Base-by-base conservation (phyloP, 1,284 basidiomycete genomes). In the Volvariella surrecta region DNA sequence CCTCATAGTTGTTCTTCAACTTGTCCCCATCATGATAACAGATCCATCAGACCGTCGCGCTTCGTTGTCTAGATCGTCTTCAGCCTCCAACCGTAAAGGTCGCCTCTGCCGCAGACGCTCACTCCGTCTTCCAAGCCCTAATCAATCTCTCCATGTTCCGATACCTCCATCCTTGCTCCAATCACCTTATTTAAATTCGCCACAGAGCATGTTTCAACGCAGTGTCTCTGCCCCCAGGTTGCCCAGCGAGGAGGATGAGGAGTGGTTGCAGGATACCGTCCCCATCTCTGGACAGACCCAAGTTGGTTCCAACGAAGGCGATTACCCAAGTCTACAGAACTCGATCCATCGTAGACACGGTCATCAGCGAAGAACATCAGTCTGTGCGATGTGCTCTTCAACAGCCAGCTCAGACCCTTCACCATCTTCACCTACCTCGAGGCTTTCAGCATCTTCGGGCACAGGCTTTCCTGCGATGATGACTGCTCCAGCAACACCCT, bases 221-320 rank as follows among this genome's bases (percentile, higher is more conserved):
- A 56, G 62, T 19, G 44, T 59, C 2, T 46, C 58, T 1, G 32
- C 58, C 13, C 60, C 59, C 21, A 62, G 48, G 21, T 54, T 58
- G 10, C 75, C 74, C 11, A 70, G 63, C 41, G 61, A 68, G 38
- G 65, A 63, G 47, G 73, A 78, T 49, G 71, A 81, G 49, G 61
- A 65, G 45, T 81, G 78, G 78, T 62, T 81, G 42, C 64, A 71
- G 53, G 78, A 81, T 60, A 79, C 75, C 46, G 62, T 80, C 0
- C 77, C 78, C 11, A 28, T 73, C 10, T 31, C 54, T 3, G 35
- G 39, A 20, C 37, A 35, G 34, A 35, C 15, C 34, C 34, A n/a
- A 19, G 34, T 11, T 28, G 24, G 11, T 28, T 11, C 6, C 24
- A 11, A 28, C 24, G 24, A 11, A 11, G 11, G 11, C 11, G 24